phyloP scores from a whole-genome alignment of 495 filamentous ascomycete species.

The Tuber magnatum region DNA sequence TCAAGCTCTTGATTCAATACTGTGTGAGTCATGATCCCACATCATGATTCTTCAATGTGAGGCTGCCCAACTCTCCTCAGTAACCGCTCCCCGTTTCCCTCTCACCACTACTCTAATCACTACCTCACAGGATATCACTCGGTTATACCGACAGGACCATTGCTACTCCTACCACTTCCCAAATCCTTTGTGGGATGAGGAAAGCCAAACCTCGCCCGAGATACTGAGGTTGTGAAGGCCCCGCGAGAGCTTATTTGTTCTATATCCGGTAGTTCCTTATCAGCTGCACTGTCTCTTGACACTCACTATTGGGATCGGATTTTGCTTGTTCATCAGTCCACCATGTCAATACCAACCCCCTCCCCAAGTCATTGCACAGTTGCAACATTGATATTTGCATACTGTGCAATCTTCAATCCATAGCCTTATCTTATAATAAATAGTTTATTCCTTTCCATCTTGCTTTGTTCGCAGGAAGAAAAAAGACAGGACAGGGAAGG shows the following conservation, averaged over 20 bases:
- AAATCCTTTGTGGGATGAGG: neutral
- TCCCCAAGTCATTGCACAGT: neutral
- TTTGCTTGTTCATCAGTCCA: constrained; percentile 5
- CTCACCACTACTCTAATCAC: neutral
- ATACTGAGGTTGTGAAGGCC: neutral
- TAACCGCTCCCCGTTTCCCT: neutral
- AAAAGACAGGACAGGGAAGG: neutral
- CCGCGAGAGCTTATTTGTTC: neutral
- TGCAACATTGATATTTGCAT: neutral
- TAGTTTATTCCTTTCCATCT: neutral
- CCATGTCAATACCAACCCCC: neutral
- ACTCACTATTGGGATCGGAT: neutral
- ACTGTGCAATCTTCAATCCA: neutral
- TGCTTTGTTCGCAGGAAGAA: neutral
- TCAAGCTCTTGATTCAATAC: neutral
- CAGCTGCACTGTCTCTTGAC: neutral
- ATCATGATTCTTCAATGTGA: neutral
- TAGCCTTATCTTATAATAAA: neutral
- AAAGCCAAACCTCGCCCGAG: neutral
- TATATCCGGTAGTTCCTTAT: constrained; percentile 1
- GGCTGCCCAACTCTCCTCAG: neutral
- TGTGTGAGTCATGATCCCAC: neutral
- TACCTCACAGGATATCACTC: neutral
- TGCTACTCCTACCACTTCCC: neutral
- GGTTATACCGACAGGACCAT: neutral